Conservation (phyloP, 1,139 yeast species). For the Saccharomycopsis phalli region DNA sequence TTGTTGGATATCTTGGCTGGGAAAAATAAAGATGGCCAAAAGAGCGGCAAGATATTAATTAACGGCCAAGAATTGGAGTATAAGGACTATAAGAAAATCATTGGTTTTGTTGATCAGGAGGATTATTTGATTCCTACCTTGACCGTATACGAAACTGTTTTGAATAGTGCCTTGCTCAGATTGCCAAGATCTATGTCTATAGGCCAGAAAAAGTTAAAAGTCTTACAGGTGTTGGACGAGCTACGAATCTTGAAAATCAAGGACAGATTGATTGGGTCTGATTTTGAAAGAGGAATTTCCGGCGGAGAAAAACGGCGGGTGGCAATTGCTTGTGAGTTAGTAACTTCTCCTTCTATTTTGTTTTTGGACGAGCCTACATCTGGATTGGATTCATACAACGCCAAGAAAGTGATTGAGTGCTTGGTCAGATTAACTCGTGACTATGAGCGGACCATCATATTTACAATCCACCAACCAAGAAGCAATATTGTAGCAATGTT, state of each 20-base stretch:
- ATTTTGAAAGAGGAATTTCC: conserved; percentile 83
- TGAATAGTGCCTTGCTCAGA: conserved; percentile 82
- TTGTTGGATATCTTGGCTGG: conserved; percentile 82
- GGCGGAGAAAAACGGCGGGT: conserved; percentile 92
- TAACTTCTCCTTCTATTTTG: conserved; percentile 73
- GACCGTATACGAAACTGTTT: conserved; percentile 90
- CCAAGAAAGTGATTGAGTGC: conserved; percentile 81
- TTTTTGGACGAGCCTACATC: conserved; percentile 90
- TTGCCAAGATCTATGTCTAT: conserved; percentile 73
- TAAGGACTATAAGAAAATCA: conserved; percentile 50
- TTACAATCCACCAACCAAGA: conserved; percentile 97
- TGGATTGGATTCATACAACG: conserved; percentile 89
- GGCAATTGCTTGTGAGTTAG: conserved; percentile 83
- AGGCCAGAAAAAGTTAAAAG: conserved; percentile 67
- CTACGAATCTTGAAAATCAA: conserved; percentile 74
- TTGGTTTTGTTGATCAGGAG: conserved; percentile 97
- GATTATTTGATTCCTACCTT: conserved; percentile 84
- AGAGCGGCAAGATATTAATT: conserved; percentile 56
- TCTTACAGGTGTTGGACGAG: conserved; percentile 76
- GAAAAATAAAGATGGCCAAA: conserved; percentile 69
- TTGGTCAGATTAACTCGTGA: conserved; percentile 72
- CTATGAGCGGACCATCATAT: conserved; percentile 77
- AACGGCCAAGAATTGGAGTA: conserved; percentile 49
- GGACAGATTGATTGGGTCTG: conserved; percentile 83
- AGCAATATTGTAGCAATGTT: conserved; percentile 88